Evolutionary conservation across 116 monocot species (phyloP), one percentile per base, ranked within the genome.

Genomic region (Thalassia testudinum): DNA sequence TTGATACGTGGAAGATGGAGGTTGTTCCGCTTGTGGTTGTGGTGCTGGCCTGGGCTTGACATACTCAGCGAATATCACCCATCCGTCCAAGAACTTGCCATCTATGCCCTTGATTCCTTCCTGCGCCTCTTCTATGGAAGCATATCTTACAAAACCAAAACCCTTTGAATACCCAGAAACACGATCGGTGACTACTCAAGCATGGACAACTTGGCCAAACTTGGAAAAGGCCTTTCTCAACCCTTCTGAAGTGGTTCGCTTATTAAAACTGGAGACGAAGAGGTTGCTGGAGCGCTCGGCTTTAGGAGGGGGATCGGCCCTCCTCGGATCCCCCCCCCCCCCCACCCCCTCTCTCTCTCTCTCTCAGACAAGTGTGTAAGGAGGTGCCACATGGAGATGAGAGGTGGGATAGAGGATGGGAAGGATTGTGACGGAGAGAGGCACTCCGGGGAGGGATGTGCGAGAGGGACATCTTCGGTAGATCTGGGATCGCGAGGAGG

Each of bases 21-120:
- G 30, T 10, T 34, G 30, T 34, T 34, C 30, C 3, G 3, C 10
- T 10, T 34, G 30, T 34, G 30, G 30, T 34, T 42, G 42, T 11
- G 37, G 62, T 10, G 69, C 62, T 49, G 69, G 62, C 49, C 69
- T 54, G 1, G 69, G 69, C 42, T 62, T 61, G 18, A 62, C 69
- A 56, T 56, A 69, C 49, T 69, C 69, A 5, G 62, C 69, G 49
- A 69, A 69, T 38, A 69, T 69, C 22, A 69, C 69, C 69, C 69
- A 69, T 11, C 69, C 69, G 56, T 69, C 69, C 17, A 69, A 42
- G 45, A 69, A 69, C 69, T 85, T 77, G 63, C 88, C 95, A 97
- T 97, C 81, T 88, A 97, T 88, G 42, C 95, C 89, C 60, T 88
- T 72, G 55, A 79, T 97, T 56, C 89, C 95, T 70, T 70, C 70